Conservation (phyloP, 2,329 filamentous ascomycete species). For the Monilinia fructicola region DNA sequence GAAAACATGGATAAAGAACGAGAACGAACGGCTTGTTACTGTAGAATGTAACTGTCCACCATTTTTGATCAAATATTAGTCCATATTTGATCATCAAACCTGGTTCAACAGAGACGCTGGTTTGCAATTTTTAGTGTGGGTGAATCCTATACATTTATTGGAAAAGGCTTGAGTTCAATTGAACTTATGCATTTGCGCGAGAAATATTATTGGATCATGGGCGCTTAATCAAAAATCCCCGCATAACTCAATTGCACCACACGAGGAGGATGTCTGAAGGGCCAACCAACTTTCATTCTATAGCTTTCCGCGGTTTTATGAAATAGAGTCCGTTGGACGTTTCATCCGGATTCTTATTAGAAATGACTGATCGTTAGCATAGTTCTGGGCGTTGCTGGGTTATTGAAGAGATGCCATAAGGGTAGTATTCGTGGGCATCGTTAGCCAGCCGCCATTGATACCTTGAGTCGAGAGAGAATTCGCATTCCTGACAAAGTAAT, state of each 20-base stretch:
- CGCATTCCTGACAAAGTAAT: constrained; percentile 12
- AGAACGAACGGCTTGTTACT: constrained; percentile 20
- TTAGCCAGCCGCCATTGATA: constrained; percentile 15
- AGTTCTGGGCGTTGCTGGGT: constrained; percentile 1
- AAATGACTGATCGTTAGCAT: constrained; percentile 8
- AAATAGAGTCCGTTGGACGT: neutral
- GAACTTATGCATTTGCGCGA: constrained; percentile 22
- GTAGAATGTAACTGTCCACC: constrained; percentile 16
- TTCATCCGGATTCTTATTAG: constrained; percentile 16
- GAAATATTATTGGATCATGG: constrained; percentile 20
- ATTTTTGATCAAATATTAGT: constrained; percentile 20
- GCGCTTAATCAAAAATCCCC: constrained; percentile 20
- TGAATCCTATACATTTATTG: constrained; percentile 23
- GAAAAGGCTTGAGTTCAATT: constrained; percentile 17
- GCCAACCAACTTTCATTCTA: constrained; percentile 20
- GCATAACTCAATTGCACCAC: constrained; percentile 21
- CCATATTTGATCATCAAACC: constrained; percentile 2
- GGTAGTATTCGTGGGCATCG: constrained; percentile 20
- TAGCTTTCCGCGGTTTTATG: constrained; percentile 9
- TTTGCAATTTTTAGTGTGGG: constrained; percentile 20
- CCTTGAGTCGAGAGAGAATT: neutral
- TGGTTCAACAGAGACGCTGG: constrained; percentile 10
- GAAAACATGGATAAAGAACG: constrained; percentile 17
- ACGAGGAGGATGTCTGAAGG: constrained; percentile 10
- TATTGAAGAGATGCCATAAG: neutral